Conservation (phyloP, 2,329 filamentous ascomycete genomes). For the Anthostomella pinea region DNA sequence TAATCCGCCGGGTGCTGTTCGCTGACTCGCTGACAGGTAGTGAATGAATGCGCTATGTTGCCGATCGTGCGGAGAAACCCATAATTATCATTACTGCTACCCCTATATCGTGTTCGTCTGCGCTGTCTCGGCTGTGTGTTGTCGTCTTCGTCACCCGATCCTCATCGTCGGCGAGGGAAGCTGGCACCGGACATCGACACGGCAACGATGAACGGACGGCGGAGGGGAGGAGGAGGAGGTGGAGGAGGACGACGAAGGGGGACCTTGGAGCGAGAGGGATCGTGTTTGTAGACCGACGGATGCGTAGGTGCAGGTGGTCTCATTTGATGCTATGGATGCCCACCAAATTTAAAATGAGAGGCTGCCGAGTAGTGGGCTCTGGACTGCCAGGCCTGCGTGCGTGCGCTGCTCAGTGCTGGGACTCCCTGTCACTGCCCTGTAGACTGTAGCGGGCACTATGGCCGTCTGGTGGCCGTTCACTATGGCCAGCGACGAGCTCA, state of each 20-base stretch:
- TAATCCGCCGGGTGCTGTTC: slow-evolving; percentile 23
- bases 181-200: slow-evolving; percentile 12
- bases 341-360: slow-evolving; percentile 31
- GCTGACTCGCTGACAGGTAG: slow-evolving; percentile 28
- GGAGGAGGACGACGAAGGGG: slow-evolving; percentile 13
- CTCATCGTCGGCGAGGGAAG: slow-evolving; percentile 26
- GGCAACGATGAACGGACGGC: slow-evolving; percentile 3
- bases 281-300: slow-evolving; percentile 9
- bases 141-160: slow-evolving; percentile 26
- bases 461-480: too few species aligned
- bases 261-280: too few species aligned
- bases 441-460: too few species aligned
- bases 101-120: slow-evolving; percentile 10
- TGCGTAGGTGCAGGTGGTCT: slow-evolving; percentile 1
- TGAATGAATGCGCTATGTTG: slow-evolving; percentile 29
- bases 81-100: slow-evolving; percentile 27
- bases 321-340: slow-evolving; percentile 25
- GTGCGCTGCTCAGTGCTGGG: background rate
- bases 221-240: slow-evolving; percentile 5
- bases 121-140: slow-evolving; percentile 14
- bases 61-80: slow-evolving; percentile 30
- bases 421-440: background rate
- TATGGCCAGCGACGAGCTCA: slow-evolving; percentile 17
- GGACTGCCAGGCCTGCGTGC: background rate
- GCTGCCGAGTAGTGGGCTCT: slow-evolving; percentile 15